phyloP scores from a whole-genome alignment of 257 asterid species.

The Solanum chaucha region DNA sequence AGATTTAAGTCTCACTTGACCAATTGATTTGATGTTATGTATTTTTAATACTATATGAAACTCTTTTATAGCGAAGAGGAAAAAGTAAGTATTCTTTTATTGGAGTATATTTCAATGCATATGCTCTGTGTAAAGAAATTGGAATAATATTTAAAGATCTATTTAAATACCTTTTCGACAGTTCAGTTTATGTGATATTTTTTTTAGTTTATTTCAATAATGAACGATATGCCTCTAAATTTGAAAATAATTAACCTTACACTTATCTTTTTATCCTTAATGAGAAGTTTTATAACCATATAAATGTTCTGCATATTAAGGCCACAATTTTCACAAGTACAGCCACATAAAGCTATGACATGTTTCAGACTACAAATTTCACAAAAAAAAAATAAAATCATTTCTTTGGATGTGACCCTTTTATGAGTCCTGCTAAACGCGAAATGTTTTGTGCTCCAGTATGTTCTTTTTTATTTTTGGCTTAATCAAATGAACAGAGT shows the following conservation, averaged over 20 bases:
- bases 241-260: background rate
- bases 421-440: rapidly evolving
- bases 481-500: background rate
- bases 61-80: background rate
- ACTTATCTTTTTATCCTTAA: background rate
- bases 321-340: background rate
- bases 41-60: background rate
- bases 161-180: background rate
- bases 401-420: background rate
- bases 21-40: background rate
- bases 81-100: background rate
- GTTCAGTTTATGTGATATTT: background rate
- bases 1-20: background rate
- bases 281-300: background rate
- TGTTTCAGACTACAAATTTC: background rate
- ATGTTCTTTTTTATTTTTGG: background rate
- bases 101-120: background rate
- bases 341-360: background rate
- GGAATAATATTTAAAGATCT: too few species aligned
- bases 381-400: background rate
- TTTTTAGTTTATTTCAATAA: background rate
- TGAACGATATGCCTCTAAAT: background rate
- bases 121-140: background rate
- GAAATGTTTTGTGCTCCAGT: rapidly evolving
- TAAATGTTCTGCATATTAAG: background rate